Percentiles rank a stretch among this genome's conserved stretches.
Conservation (phyloP, 768 basidiomycete genomes). For the Psilocybe cubensis region DNA sequence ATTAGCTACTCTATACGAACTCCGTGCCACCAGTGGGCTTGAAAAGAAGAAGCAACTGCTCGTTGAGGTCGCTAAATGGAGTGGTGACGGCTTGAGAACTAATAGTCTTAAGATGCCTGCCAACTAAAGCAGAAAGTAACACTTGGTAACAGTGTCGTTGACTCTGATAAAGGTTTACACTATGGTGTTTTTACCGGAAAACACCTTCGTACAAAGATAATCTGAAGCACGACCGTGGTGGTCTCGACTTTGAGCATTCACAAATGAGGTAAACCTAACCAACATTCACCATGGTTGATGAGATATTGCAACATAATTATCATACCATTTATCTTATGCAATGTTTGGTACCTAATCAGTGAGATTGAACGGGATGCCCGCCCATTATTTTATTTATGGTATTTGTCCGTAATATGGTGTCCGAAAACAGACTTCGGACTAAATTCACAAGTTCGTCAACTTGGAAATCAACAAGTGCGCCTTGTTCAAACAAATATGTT, state of each 20-base stretch:
- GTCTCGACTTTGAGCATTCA: too few species aligned
- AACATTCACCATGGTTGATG: too few species aligned
- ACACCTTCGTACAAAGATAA: too few species aligned
- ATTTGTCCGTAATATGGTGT: constrained; percentile 78
- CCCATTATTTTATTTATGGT: constrained; percentile 76
- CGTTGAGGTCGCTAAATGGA: constrained; percentile 82
- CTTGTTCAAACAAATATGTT: constrained; percentile 89
- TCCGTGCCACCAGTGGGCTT: constrained; percentile 70
- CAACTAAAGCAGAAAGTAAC: too few species aligned
- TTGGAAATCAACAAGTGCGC: constrained; percentile 89
- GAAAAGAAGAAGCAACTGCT: constrained; percentile 80
- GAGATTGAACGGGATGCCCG: constrained; percentile 50
- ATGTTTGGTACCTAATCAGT: constrained; percentile 6
- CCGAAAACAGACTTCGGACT: constrained; percentile 88
- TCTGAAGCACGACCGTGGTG: too few species aligned
- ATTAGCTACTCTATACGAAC: constrained; percentile 83
- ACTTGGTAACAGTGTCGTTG: too few species aligned
- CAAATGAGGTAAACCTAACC: too few species aligned
- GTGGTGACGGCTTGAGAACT: constrained; percentile 79
- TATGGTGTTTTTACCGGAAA: too few species aligned
- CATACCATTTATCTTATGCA: not conserved
- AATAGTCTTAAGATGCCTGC: constrained; percentile 81
- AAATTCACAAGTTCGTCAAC: constrained; percentile 80
- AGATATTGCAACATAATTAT: too few species aligned
- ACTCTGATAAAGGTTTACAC: too few species aligned